Conservation (phyloP, 2,329 filamentous ascomycete genomes). For the Claviceps arundinis region DNA sequence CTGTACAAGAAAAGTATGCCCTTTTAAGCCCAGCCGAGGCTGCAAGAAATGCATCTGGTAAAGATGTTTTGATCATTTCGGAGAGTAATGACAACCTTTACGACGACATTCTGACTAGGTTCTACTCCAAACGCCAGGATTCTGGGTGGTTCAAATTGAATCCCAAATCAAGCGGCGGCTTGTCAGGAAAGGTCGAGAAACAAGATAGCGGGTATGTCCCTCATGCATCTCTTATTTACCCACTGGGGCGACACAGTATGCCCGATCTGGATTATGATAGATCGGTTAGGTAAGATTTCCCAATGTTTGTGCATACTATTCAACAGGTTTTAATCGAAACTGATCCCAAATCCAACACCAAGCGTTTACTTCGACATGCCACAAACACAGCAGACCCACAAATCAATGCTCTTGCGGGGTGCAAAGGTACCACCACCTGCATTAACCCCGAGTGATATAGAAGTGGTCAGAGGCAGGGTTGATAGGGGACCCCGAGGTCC, state of each 20-base stretch:
- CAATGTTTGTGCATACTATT: background rate
- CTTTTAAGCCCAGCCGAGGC: constrained; percentile 64
- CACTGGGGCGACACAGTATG: constrained; percentile 57
- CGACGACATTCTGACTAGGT: constrained; percentile 67
- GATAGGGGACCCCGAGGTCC: constrained; percentile 28
- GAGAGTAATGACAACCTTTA: constrained; percentile 70
- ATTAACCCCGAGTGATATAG: constrained; percentile 63
- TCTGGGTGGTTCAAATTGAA: constrained; percentile 57
- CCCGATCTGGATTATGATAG: constrained; percentile 73
- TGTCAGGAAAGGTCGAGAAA: constrained; percentile 71
- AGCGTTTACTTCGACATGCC: constrained; percentile 85
- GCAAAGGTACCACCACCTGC: constrained; percentile 59
- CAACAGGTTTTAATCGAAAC: background rate
- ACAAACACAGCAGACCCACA: constrained; percentile 57
- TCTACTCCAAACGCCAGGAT: constrained; percentile 83
- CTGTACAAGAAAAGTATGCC: constrained; percentile 73
- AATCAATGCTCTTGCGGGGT: constrained; percentile 86
- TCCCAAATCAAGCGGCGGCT: constrained; percentile 58
- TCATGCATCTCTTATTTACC: constrained; percentile 67
- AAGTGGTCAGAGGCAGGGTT: constrained; percentile 54
- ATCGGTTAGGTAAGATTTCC: constrained; percentile 56
- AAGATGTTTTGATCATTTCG: constrained; percentile 72
- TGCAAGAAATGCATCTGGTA: constrained; percentile 65
- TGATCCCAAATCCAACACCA: background rate
- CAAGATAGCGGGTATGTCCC: constrained; percentile 67